Evolutionary conservation across 352 stramenopile genomes (phyloP), one percentile per base, ranked within the genome.

Genomic region (Phytophthora ohioensis): DNA sequence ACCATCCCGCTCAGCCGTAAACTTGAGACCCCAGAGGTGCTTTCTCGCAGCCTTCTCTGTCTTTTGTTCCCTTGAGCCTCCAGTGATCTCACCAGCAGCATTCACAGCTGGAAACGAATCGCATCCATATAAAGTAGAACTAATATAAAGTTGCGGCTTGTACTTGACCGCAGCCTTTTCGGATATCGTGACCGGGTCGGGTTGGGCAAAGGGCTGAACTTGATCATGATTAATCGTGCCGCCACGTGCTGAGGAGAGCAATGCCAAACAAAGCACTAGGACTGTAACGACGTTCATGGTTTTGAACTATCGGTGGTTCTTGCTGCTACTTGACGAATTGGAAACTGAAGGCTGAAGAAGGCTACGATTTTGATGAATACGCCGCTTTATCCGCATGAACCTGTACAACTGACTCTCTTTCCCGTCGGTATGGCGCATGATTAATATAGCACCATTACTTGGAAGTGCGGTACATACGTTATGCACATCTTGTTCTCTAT

Each of bases 131-230:
- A 17, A 17, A 17, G 17, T 17, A 17, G n/a, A 12, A 5, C 7
- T 0, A 46, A 46, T 46, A 21, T 30, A 6, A 17, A 67, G n/a
- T 9, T 34, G 39, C 4, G 59, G 59, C 11, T 67, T 67, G 31
- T 45, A 53, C 41, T 67, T 67, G 39, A 67, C 38, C 5, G 41
- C 60, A 48, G 39, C 60, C 27, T 60, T 67, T 39, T 61, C 60
- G 11, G 60, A 51, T 7, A 54, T 53, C 6, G 59, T 67, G 6
- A 57, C 39, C 2, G 59, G 47, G 5, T 42, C 36, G 17, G 41
- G 41, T n/a, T 46, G 41, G 17, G 17, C 17, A 17, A 17, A 17
- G 17, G 17, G 17, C 17, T 59, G 36, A 2, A 67, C 59, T 45
- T 67, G 36, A 9, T 54, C 48, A 12, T 66, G 58, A 27, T 52